These are phyloP conservation scores for Xylaria sp. DNA, from an alignment of 2,329 filamentous ascomycete species.

Conservation along the genomic window DNA sequence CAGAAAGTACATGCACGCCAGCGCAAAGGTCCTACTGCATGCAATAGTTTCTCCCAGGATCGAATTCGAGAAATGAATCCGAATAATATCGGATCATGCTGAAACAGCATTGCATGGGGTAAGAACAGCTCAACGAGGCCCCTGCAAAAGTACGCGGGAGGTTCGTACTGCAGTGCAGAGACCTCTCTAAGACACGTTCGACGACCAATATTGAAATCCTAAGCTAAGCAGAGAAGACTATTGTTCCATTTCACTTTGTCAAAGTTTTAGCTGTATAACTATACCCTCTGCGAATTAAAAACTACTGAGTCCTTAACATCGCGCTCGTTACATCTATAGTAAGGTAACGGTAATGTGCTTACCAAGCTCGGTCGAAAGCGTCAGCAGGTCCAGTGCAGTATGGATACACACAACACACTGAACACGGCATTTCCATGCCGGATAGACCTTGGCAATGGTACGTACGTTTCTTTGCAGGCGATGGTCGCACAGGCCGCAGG, in stretches of 20 bases:
- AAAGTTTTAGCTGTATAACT: not conserved
- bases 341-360: too few species aligned
- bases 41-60: not conserved
- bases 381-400: not conserved
- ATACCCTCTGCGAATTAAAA: too few species aligned
- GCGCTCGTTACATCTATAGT: too few species aligned
- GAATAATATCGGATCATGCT: not conserved
- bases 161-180: too few species aligned
- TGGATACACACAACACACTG: not conserved
- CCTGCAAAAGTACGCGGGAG: not conserved
- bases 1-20: too few species aligned
- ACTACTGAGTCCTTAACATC: too few species aligned
- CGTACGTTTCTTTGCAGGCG: slow-evolving; percentile 11
- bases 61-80: not conserved
- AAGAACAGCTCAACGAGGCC: not conserved
- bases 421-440: slow-evolving; percentile 33
- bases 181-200: too few species aligned
- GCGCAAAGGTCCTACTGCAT: not conserved
- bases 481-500: slow-evolving; percentile 16
- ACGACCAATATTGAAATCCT: too few species aligned
- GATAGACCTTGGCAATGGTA: not conserved
- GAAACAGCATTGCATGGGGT: slow-evolving; percentile 4
- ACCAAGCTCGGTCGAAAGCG: too few species aligned
- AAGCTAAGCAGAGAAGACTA: too few species aligned
- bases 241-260: not conserved